Conservation (phyloP, 192 early-diverging fungal species). For the Oehlia diaphana region DNA sequence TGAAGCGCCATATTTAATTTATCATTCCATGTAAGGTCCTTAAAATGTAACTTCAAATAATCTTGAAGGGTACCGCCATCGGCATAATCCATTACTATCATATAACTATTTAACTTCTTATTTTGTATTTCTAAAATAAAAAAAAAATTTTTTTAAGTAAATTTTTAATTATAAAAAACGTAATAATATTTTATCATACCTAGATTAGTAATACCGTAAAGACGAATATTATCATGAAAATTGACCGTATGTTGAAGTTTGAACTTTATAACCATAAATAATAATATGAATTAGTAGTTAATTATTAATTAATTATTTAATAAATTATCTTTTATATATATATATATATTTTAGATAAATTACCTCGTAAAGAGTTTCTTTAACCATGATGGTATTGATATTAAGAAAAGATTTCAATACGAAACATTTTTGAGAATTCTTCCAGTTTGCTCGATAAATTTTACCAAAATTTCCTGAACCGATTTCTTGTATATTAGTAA, state of each 20-base stretch:
- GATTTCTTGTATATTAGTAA: neutral
- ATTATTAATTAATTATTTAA: too few species aligned
- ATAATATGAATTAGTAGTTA: too few species aligned
- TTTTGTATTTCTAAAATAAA: neutral
- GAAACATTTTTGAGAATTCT: neutral
- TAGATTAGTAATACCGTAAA: neutral
- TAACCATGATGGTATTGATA: neutral
- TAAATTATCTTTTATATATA: too few species aligned
- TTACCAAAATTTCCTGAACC: neutral
- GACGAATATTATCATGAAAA: neutral
- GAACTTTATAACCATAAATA: neutral
- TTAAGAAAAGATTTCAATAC: neutral
- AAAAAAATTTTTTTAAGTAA: neutral
- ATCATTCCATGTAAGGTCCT: neutral
- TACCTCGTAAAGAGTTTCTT: neutral
- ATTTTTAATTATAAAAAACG: too few species aligned
- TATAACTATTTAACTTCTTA: neutral
- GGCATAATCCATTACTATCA: neutral
- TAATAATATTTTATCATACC: neutral
- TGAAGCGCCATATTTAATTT: neutral
- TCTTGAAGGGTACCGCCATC: neutral
- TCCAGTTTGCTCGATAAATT: neutral
- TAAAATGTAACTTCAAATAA: neutral
- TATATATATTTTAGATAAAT: neutral
- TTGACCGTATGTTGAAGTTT: neutral